Evolutionary conservation across 208 protist genomes (phyloP).

Genomic region (Leishmania amazonensis): DNA sequence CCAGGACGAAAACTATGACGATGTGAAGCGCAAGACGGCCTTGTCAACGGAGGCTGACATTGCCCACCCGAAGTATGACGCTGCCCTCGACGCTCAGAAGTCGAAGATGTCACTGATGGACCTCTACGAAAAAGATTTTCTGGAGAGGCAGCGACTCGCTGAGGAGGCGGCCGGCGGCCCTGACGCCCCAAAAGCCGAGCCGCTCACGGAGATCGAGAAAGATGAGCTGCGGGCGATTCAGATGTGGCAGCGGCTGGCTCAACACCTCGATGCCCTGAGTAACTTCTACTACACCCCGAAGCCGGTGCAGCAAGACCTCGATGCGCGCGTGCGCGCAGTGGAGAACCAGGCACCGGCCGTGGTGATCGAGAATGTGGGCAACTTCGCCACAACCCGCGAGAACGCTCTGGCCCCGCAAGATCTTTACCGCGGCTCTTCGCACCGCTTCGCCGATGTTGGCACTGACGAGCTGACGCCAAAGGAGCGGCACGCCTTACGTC

Average conservation of each 20-base stretch:
- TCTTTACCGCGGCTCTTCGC: slow-evolving; percentile 65
- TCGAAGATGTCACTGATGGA: slow-evolving; percentile 91
- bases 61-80: slow-evolving; percentile 53
- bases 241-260: slow-evolving; percentile 88
- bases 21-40: slow-evolving; percentile 64
- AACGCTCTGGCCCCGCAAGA: slow-evolving; percentile 88
- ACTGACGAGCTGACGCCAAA: slow-evolving; percentile 67
- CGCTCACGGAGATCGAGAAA: slow-evolving; percentile 90
- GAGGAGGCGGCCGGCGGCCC: slow-evolving; percentile 54
- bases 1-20: slow-evolving; percentile 76
- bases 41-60: slow-evolving; percentile 70
- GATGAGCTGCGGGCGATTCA: slow-evolving; percentile 91
- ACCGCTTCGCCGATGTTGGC: slow-evolving; percentile 72
- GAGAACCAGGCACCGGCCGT: slow-evolving; percentile 85
- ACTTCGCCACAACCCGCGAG: slow-evolving; percentile 82
- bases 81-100: slow-evolving; percentile 80
- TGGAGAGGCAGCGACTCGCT: slow-evolving; percentile 70
- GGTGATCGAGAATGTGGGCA: slow-evolving; percentile 79
- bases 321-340: slow-evolving; percentile 86
- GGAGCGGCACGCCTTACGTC: slow-evolving; percentile 77
- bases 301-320: slow-evolving; percentile 83
- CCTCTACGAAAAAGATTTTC: slow-evolving; percentile 92
- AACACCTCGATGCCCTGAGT: slow-evolving; percentile 91
- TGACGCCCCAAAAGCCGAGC: slow-evolving; percentile 58
- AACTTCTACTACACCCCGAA: slow-evolving; percentile 94